Conservation (phyloP, 208 protist genomes). For the Trypanosoma boissoni region DNA sequence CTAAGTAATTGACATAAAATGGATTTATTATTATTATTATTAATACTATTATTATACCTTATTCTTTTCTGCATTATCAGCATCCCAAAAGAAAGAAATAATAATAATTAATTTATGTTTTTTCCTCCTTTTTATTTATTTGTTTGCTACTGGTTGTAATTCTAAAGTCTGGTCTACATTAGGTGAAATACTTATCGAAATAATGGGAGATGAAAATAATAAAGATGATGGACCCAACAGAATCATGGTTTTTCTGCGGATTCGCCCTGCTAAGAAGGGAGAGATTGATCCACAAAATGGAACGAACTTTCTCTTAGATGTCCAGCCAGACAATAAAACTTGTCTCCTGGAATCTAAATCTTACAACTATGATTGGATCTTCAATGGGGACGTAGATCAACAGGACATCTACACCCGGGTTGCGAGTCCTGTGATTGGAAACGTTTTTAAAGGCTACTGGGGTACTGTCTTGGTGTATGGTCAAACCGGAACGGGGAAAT, state of each 20-base stretch:
- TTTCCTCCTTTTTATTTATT: too few relatives aligned
- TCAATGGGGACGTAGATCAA: slow-evolving; percentile 65
- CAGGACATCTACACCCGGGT: slow-evolving; percentile 67
- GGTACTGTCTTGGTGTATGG: slow-evolving; percentile 89
- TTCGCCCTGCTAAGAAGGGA: slow-evolving; percentile 29
- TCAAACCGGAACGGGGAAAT: slow-evolving; percentile 90
- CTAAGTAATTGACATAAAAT: too few relatives aligned
- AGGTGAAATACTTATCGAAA: slow-evolving; percentile 10
- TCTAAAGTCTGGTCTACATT: not conserved
- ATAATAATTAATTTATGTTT: too few relatives aligned
- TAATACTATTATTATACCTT: too few relatives aligned
- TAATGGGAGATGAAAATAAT: slow-evolving; percentile 17
- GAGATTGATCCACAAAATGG: slow-evolving; percentile 25
- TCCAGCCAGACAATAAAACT: slow-evolving; percentile 34
- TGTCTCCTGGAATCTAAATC: slow-evolving; percentile 26
- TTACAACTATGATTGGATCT: slow-evolving; percentile 83
- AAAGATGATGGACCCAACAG: slow-evolving; percentile 31
- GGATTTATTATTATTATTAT: too few relatives aligned
- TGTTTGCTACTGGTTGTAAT: too few relatives aligned
- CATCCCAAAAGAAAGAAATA: too few relatives aligned
- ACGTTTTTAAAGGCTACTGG: slow-evolving; percentile 87
- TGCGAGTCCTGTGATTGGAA: slow-evolving; percentile 67
- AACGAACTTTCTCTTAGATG: slow-evolving; percentile 23
- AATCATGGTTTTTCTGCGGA: slow-evolving; percentile 35
- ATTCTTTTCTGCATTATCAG: too few relatives aligned